Evolutionary conservation across 2,329 filamentous ascomycete species (phyloP), one percentile per base, ranked within the genome.

Genomic region (Pseudogymnoascus sp.): DNA sequence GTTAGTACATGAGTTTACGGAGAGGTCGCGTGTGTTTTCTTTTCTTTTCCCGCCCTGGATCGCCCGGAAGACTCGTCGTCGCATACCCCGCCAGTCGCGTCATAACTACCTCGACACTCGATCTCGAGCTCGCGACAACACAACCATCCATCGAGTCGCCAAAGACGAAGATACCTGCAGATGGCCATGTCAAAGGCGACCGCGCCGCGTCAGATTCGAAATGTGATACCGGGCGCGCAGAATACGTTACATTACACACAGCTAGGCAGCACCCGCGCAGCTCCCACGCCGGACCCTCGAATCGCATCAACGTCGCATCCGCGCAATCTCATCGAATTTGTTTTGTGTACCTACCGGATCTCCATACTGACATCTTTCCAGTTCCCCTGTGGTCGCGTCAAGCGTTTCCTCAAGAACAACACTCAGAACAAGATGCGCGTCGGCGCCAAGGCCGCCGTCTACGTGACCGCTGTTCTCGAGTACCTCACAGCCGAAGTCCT

Each of bases 371-470:
- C 69, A 67, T 68, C 62, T 67, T 68, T 35, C 60, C 74, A 99
- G 94, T 99, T 99, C 77, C 94, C 94, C 65, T 99, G 94, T 76
- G 94, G 94, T 79, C 94, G 94, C 88, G 94, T 99, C 79, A 99
- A 99, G 89, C 92, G 94, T 81, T 97, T 97, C 82, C 83, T 99
- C 75, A 97, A 97, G 86, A 92, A 91, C 78, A 97, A 97, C 80
- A 97, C 94, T 59, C 94, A 97, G 76, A 95, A 97, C 80, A 97
- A 97, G 83, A 97, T 97, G 90, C 93, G 94, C 78, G 95, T 99
- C 69, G 94, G 94, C 72, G 94, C 93, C 73, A 97, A 97, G 83
- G 94, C 94, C 67, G 92, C 94, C 68, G 94, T 99, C 71, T 99
- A 99, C 75, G 91, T 97, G 66, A 97, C 94, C 59, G 94, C 94